phyloP scores from a whole-genome alignment of 75 land plant genomes.

The Isoetes taiwanensis region DNA sequence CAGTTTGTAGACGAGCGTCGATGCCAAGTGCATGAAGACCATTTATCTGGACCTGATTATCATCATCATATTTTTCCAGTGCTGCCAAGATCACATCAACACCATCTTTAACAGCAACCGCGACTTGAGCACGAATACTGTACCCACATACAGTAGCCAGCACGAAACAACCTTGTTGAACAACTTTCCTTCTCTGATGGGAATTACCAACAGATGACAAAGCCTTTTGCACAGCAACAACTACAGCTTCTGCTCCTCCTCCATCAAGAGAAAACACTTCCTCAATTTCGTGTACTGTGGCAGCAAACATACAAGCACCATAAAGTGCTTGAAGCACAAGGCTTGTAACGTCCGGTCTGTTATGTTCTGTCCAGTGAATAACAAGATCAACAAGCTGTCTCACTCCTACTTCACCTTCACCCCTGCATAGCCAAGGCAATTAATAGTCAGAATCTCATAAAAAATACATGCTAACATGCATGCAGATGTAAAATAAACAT shows the following conservation, averaged over 20 bases:
- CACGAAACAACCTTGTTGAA: slow-evolving; percentile 11
- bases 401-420: slow-evolving; percentile 7
- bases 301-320: slow-evolving; percentile 11
- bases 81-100: slow-evolving; percentile 19
- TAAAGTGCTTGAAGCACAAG: slow-evolving; percentile 18
- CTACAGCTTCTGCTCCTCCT: slow-evolving; percentile 9
- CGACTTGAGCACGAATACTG: slow-evolving; percentile 14
- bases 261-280: slow-evolving; percentile 3
- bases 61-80: slow-evolving; percentile 13
- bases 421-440: slow-evolving; percentile 1
- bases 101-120: slow-evolving; percentile 11
- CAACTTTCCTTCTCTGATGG: slow-evolving; percentile 12
- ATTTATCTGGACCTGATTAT: slow-evolving; percentile 11
- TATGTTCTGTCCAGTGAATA: slow-evolving; percentile 10
- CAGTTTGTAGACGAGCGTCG: neutral
- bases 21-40: slow-evolving; percentile 19
- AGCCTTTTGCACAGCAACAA: slow-evolving; percentile 18
- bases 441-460: neutral
- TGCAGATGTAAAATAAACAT: neutral
- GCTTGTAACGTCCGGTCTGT: slow-evolving; percentile 11
- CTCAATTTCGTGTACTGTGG: slow-evolving; percentile 10
- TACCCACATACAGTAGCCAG: slow-evolving; percentile 15
- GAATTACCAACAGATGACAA: neutral
- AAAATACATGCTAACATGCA: too few relatives aligned
- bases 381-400: slow-evolving; percentile 6